Percentiles rank a stretch among this genome's conserved stretches.
Conservation (phyloP, 352 stramenopile species). For the Phytophthora podocarpi region DNA sequence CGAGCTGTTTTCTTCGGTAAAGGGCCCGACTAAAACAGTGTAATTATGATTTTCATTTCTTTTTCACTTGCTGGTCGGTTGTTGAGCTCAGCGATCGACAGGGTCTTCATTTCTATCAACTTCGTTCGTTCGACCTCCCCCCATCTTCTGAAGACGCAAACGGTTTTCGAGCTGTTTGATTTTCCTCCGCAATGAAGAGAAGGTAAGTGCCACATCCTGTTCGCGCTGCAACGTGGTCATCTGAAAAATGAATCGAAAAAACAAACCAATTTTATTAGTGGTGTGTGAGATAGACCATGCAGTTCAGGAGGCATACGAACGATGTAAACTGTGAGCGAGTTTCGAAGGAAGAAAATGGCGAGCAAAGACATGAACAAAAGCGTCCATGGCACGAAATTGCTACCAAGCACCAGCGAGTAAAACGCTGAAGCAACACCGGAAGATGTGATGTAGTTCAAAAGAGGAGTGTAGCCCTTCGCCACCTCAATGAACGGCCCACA, state of each 20-base stretch:
- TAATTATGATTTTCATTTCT: conserved; percentile 9
- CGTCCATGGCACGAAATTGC: conserved; percentile 44
- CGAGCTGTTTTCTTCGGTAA: conserved; percentile 1
- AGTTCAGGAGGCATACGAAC: conserved; percentile 21
- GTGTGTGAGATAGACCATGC: too few species aligned
- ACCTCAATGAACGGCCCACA: conserved; percentile 65
- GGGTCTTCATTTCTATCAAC: conserved; percentile 6
- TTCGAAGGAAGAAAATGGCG: conserved; percentile 53
- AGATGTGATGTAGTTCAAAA: conserved; percentile 38
- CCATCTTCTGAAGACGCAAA: conserved; percentile 54
- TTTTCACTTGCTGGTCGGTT: background rate
- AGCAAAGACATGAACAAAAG: conserved; percentile 44
- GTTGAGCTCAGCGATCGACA: background rate
- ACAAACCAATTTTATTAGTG: background rate
- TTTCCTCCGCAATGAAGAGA: conserved; percentile 57
- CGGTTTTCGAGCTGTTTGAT: conserved; percentile 74
- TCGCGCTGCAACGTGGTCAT: conserved; percentile 52
- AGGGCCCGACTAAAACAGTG: background rate
- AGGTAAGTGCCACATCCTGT: conserved; percentile 52
- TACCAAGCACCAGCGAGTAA: conserved; percentile 45
- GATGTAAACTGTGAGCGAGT: conserved; percentile 58
- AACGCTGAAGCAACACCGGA: conserved; percentile 34
- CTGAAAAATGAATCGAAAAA: conserved; percentile 24
- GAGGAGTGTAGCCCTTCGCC: conserved; percentile 46
- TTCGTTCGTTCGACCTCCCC: conserved; percentile 7